Evolutionary conservation across 73 alveolate species (phyloP).

Genomic region (Tetrahymena borealis): DNA sequence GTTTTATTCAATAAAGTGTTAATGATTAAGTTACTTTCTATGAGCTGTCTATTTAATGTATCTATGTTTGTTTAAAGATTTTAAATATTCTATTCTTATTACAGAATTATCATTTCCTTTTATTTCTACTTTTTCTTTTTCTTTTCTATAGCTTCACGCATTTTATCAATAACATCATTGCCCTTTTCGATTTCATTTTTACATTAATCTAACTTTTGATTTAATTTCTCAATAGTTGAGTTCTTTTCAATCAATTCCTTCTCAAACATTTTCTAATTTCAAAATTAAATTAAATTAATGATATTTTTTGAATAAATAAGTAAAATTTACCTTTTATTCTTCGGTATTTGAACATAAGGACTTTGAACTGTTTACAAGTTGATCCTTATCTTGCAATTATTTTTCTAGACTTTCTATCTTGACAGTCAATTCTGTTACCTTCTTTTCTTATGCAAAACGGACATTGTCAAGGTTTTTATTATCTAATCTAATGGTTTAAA

Average conservation of each 20-base stretch:
- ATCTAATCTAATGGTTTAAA: constrained; percentile 4
- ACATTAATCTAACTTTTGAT: constrained; percentile 7
- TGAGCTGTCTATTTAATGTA: constrained; percentile 3
- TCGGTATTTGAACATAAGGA: not conserved
- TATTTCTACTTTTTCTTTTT: constrained; percentile 18
- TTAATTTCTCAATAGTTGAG: constrained; percentile 15
- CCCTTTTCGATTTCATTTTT: constrained; percentile 35
- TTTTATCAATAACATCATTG: constrained; percentile 22
- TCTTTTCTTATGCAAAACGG: constrained; percentile 23
- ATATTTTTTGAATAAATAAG: constrained; percentile 13
- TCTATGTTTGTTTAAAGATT: constrained; percentile 21
- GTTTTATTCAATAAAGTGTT: no score
- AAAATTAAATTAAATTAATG: not conserved
- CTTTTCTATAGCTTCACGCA: constrained; percentile 17
- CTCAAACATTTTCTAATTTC: constrained; percentile 14
- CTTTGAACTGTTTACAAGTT: not conserved
- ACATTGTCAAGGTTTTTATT: constrained; percentile 28
- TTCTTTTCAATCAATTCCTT: constrained; percentile 11
- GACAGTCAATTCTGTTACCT: constrained; percentile 17
- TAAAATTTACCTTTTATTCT: constrained; percentile 28
- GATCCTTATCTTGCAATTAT: constrained; percentile 12
- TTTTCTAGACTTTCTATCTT: constrained; percentile 40
- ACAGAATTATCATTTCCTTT: constrained; percentile 10
- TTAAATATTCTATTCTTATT: constrained; percentile 25
- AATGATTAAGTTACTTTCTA: constrained; percentile 26